Percentiles rank a stretch among this genome's conserved stretches.
Evolutionary conservation across 2,329 filamentous ascomycete genomes (phyloP).

Genomic region (Cercospora zeae-maydis): DNA sequence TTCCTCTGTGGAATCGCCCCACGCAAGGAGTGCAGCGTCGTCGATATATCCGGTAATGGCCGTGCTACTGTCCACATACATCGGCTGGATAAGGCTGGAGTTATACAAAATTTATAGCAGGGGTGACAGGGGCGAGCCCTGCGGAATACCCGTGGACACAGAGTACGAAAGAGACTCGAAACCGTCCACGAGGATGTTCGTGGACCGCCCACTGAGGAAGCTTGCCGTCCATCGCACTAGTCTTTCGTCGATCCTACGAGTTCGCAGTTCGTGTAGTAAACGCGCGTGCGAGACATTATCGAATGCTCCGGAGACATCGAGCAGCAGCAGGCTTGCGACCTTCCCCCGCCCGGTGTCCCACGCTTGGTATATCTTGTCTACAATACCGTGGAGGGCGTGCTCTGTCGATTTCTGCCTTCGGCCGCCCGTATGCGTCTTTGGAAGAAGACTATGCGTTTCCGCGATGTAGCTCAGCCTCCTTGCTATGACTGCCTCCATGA

Average conservation of each 20-base stretch:
- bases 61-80: background rate
- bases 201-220: too few relatives aligned
- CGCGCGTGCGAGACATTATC: background rate
- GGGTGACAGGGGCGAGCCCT: conserved; percentile 1
- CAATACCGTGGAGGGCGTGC: background rate
- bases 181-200: too few relatives aligned
- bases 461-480: background rate
- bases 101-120: conserved; percentile 6
- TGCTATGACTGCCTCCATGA: background rate
- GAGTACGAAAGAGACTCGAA: too few relatives aligned
- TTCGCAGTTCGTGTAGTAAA: background rate
- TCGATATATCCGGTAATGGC: background rate
- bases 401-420: background rate
- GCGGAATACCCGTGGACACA: too few relatives aligned
- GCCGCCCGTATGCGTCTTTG: background rate
- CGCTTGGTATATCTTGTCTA: background rate
- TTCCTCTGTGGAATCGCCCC: background rate
- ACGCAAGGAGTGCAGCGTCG: background rate
- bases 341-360: background rate
- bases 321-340: background rate
- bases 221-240: background rate
- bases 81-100: background rate
- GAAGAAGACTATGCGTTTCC: background rate
- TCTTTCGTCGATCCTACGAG: background rate
- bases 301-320: background rate